Evolutionary conservation across 2,329 filamentous ascomycete species (phyloP), one percentile per base, ranked within the genome.

Genomic region (Cytospora mali): DNA sequence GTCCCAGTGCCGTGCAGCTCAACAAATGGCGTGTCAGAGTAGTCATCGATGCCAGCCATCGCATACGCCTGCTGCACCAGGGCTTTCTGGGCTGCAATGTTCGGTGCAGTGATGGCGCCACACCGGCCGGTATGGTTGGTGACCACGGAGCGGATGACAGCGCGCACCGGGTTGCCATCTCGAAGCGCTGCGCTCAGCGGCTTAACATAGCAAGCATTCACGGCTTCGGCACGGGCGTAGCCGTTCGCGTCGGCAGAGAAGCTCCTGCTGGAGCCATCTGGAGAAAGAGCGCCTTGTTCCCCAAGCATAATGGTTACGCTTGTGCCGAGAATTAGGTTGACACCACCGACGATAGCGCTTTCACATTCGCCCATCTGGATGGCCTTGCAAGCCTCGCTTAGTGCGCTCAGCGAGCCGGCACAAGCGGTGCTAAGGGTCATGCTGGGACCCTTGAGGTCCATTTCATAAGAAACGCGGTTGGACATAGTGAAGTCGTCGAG

Each of bases 171-270:
- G 68, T 88, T 84, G 25, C 81, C 81, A 16, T 56, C 59, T 2
- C 46, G 35, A 2, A 56, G 16, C 4, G 53, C 59, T 2, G 16
- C 25, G 11, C 21, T 42, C 4, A 56, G 53, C 62, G 77, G 79
- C 73, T 88, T 88, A 10, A 88, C 70, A 14, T 87, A 69, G 4
- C 88, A 66, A 55, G 81, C 76, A 5, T 76, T 82, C 23, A 81
- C 78, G 3, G 84, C 86, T 67, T 88, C 86, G 7, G 84, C 87
- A 6, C 86, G 79, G 0, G 80, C 84, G 67, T 86, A 90, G 0
- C 87, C 87, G 60, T 81, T 73, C 0, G 80, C 83, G 5, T 18
- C 14, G 1, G 71, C 70, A 2, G 21, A 54, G 6, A 73, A 77
- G 18, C 63, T 66, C 48, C 68, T 63, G 58, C 65, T 71, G 2